Conservation (phyloP, 176 grass and related monocot genomes). For the Triticum timopheevii region DNA sequence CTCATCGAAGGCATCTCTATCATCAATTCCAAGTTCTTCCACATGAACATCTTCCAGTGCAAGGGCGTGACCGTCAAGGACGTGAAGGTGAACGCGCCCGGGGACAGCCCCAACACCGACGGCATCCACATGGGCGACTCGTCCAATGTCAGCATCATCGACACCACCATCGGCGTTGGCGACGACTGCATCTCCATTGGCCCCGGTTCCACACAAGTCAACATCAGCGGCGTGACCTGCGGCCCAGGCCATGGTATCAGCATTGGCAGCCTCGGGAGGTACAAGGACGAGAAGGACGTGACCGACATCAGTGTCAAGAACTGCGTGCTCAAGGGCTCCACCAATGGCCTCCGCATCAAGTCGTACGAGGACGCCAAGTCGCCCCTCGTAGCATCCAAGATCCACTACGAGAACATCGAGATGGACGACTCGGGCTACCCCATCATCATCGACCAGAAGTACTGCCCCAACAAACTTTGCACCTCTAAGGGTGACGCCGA, state of each 20-base stretch:
- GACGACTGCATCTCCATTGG: conserved; percentile 77
- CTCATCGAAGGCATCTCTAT: conserved; percentile 37
- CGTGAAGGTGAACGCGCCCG: conserved; percentile 8
- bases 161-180: conserved; percentile 47
- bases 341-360: conserved; percentile 68
- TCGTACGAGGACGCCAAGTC: conserved; percentile 43
- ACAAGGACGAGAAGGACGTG: conserved; percentile 67
- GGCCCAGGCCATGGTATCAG: conserved; percentile 80
- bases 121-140: conserved; percentile 45
- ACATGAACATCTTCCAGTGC: conserved; percentile 57
- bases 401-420: conserved; percentile 53
- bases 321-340: conserved; percentile 46
- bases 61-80: conserved; percentile 37
- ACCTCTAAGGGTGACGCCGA: conserved; percentile 20
- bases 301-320: conserved; percentile 50
- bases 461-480: conserved; percentile 65
- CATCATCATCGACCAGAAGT: conserved; percentile 78
- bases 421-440: conserved; percentile 40
- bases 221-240: conserved; percentile 50
- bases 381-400: conserved; percentile 15
- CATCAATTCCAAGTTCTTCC: conserved; percentile 64
- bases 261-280: conserved; percentile 61
- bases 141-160: conserved; percentile 39
- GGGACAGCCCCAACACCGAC: conserved; percentile 18
- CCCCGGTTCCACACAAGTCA: conserved; percentile 30